Conservation (phyloP, 2,329 filamentous ascomycete species). For the Raffaelea albimanens region DNA sequence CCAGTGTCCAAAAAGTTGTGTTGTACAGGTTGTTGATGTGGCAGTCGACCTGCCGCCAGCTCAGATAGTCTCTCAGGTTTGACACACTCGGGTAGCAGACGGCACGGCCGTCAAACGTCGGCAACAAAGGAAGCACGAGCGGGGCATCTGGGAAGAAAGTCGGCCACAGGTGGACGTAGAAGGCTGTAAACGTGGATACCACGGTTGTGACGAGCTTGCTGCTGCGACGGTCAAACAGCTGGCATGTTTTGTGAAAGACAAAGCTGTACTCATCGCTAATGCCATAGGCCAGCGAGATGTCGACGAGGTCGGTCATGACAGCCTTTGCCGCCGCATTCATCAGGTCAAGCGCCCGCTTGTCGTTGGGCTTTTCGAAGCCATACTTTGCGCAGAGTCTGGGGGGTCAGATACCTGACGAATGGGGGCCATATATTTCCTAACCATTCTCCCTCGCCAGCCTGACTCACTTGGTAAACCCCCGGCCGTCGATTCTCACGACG, state of each 20-base stretch:
- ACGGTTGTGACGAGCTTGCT: constrained; percentile 89
- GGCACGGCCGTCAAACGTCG: constrained; percentile 86
- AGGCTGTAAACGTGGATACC: constrained; percentile 85
- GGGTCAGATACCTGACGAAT: no score
- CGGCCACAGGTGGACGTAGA: constrained; percentile 78
- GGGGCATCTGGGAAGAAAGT: constrained; percentile 62
- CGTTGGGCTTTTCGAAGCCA: constrained; percentile 85
- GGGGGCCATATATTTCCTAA: no score
- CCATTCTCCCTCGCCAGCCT: no score
- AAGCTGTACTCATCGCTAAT: constrained; percentile 95
- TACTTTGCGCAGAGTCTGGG: constrained; percentile 72
- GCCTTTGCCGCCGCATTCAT: constrained; percentile 91
- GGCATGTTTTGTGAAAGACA: constrained; percentile 73
- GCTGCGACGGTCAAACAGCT: constrained; percentile 75
- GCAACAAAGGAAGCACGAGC: constrained; percentile 64
- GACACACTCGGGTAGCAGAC: constrained; percentile 77
- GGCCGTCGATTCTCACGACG: constrained; percentile 84
- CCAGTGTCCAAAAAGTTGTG: constrained; percentile 87
- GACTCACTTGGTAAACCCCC: constrained; percentile 81
- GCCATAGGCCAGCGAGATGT: constrained; percentile 82
- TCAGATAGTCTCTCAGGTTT: constrained; percentile 89
- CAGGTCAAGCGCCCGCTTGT: constrained; percentile 73
- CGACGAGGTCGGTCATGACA: constrained; percentile 73
- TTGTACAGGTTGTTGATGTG: constrained; percentile 99
- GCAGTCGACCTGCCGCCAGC: constrained; percentile 94